Base-by-base conservation (phyloP, 352 stramenopile species). In the Phytopythium montanum region DNA sequence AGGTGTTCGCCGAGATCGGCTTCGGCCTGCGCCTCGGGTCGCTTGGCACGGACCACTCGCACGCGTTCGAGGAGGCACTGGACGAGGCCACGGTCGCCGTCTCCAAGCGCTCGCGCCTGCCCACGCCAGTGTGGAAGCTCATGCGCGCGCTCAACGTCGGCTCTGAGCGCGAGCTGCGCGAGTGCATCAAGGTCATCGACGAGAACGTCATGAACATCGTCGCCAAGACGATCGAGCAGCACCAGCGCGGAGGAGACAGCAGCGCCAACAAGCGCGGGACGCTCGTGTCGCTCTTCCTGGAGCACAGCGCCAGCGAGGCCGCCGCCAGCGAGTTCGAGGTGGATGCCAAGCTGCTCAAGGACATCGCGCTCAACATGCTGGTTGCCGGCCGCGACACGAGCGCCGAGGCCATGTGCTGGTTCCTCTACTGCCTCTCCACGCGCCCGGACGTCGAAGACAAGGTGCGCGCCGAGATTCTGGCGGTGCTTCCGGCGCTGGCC, bases 331-430 rank as follows among this genome's bases (percentile, higher is more conserved):
- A 57, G 21, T 53, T 53, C 54, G 41, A 19, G 25, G 33, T 39
- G 10, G 23, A 39, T 9, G 42, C 44, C 42, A 57, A 57, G 52
- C 23, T 57, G 52, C 52, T 57, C 10, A 57, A 49, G 34, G 72
- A 91, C 53, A 81, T 93, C 33, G 71, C 85, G 9, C 64, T 93
- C 16, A 82, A 75, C n/a, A 83, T 90, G 25, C 65, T 93, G 33
- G 78, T 93, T 42, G 82, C 78, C 26, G 84, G 82, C 26, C 68
- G 81, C 6, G 82, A 93, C 60, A 91, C 84, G 10, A 90, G 81
- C 25, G 76, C 78, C 0, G 74, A 79, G 46, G 69, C 74, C 14
- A 70, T 93, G 48, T 60, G 62, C 21, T 93, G 84, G 82, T 65
- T 81, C 34, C 54, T 88, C 29, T 79, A 76, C 45, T 65, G 73